phyloP scores from a whole-genome alignment of 768 basidiomycete genomes.

The Collybiopsis luxurians region DNA sequence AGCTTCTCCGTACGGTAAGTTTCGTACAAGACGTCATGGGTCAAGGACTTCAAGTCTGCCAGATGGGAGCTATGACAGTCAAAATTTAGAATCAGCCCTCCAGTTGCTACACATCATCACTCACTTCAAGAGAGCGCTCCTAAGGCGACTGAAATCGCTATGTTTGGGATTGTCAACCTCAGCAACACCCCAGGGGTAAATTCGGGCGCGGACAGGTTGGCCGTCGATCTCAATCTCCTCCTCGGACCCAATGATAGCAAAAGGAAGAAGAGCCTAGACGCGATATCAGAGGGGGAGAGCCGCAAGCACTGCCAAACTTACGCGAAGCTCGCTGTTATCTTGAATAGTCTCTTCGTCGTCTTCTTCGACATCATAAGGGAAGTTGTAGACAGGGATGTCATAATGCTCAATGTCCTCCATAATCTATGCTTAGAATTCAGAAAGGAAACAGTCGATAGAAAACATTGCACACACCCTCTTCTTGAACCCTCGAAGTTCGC shows the following conservation, averaged over 20 bases:
- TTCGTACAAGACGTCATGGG: conserved; percentile 92
- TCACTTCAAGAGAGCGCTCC: conserved; percentile 89
- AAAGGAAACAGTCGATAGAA: conserved; percentile 1
- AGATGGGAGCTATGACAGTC: conserved; percentile 77
- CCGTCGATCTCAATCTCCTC: conserved; percentile 95
- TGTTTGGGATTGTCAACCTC: conserved; percentile 99
- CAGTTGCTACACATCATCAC: conserved; percentile 14
- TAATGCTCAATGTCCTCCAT: conserved; percentile 99
- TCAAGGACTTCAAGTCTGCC: conserved; percentile 90
- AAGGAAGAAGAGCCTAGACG: conserved; percentile 81
- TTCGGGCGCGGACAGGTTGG: conserved; percentile 85
- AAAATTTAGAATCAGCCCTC: conserved; percentile 7
- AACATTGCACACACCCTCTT: conserved; percentile 63
- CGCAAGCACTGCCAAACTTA: conserved; percentile 28
- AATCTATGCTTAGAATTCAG: conserved; percentile 49
- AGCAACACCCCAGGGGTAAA: conserved; percentile 98
- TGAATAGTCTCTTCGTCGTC: conserved; percentile 98
- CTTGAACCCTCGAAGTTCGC: conserved; percentile 93
- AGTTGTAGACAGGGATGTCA: conserved; percentile 98
- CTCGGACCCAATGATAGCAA: conserved; percentile 96
- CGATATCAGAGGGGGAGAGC: neutral
- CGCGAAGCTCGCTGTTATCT: conserved; percentile 94
- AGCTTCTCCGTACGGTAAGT: conserved; percentile 98
- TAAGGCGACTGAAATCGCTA: conserved; percentile 94
- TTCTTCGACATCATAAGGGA: conserved; percentile 98